These are phyloP conservation scores for Ogataea pini DNA, from an alignment of 805 yeast species.

Conservation along the genomic window DNA sequence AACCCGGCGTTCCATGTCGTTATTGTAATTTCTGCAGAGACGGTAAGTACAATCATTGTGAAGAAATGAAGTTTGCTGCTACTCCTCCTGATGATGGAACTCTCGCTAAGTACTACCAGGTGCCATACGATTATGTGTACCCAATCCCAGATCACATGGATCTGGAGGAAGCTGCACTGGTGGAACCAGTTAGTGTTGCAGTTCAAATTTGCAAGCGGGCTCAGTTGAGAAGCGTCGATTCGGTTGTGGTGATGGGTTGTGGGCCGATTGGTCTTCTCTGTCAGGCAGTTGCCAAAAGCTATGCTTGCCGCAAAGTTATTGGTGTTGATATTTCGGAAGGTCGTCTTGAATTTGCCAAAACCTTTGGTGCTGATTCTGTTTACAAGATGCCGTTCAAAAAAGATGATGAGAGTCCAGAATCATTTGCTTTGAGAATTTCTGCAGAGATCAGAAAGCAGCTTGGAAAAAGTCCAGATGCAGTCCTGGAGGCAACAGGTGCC, in stretches of 20 bases:
- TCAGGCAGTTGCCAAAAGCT: constrained; percentile 71
- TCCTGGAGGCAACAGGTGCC: constrained; percentile 84
- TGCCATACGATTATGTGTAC: constrained; percentile 83
- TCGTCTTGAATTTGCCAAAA: constrained; percentile 65
- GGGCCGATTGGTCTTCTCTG: constrained; percentile 85
- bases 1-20: constrained; percentile 86
- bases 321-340: constrained; percentile 69
- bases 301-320: constrained; percentile 72
- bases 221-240: constrained; percentile 59
- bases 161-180: constrained; percentile 83
- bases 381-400: constrained; percentile 43
- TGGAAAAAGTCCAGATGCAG: constrained; percentile 45
- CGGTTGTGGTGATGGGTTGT: constrained; percentile 78
- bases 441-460: constrained; percentile 34
- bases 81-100: constrained; percentile 89
- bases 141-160: constrained; percentile 77
- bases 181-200: constrained; percentile 84
- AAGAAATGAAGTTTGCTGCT: constrained; percentile 88
- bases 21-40: constrained; percentile 70
- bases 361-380: constrained; percentile 65
- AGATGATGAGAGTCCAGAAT: constrained; percentile 46
- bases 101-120: constrained; percentile 64
- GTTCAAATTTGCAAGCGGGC: constrained; percentile 77
- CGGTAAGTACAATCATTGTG: constrained; percentile 81
- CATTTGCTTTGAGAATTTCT: constrained; percentile 37